These are phyloP conservation scores for Vaccinium corymbosum DNA, from an alignment of 148 eudicot species.

Conservation along the genomic window DNA sequence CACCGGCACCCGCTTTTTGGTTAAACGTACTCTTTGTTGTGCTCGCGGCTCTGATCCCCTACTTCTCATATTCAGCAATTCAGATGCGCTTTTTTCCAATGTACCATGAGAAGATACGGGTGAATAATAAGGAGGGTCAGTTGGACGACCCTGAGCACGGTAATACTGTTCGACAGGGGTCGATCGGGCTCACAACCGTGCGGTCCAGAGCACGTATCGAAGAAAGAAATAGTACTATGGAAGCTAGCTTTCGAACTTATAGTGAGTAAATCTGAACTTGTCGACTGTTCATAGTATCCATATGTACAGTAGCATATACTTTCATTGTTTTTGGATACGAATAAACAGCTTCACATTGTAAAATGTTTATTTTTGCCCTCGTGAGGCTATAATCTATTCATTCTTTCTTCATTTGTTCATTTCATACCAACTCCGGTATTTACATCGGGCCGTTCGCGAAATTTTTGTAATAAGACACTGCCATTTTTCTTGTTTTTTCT, in stretches of 20 bases:
- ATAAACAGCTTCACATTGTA: not conserved
- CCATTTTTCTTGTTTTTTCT: not conserved
- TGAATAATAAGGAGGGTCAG: conserved; percentile 70
- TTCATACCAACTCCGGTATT: not conserved
- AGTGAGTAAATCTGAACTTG: not conserved
- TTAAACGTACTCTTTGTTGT: conserved; percentile 52
- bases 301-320: not conserved
- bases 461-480: not conserved
- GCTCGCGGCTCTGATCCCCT: conserved; percentile 60
- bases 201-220: conserved; percentile 67
- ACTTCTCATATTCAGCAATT: conserved; percentile 49
- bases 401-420: conserved; percentile 1
- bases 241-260: conserved; percentile 13
- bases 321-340: not conserved
- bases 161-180: conserved; percentile 56
- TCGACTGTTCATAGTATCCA: not conserved
- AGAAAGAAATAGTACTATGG: conserved; percentile 34
- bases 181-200: conserved; percentile 59
- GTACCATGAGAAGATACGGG: conserved; percentile 85
- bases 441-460: not conserved
- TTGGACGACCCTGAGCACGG: conserved; percentile 67
- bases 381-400: conserved; percentile 7
- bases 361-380: conserved; percentile 6
- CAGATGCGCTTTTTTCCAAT: conserved; percentile 80
- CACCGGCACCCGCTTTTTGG: conserved; percentile 63